Evolutionary conservation across 148 eudicot species (phyloP).

Genomic region (Amaranthus cruentus): DNA sequence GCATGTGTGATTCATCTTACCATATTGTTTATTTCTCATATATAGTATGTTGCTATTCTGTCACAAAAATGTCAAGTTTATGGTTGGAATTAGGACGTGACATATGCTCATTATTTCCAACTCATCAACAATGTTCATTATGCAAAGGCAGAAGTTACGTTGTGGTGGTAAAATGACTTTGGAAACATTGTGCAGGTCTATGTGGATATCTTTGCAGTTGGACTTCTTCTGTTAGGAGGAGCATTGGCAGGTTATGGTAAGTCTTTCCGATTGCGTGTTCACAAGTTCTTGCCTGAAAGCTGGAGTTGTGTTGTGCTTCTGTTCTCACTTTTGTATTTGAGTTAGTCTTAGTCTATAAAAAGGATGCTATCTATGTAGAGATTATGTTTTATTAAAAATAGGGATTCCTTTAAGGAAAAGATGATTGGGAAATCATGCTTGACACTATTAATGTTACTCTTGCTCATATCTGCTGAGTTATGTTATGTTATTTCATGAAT

Average conservation of each 20-base stretch:
- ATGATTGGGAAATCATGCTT: background rate
- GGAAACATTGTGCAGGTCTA: constrained; percentile 59
- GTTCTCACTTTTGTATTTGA: constrained; percentile 1
- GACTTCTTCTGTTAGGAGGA: constrained; percentile 63
- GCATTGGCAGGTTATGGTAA: constrained; percentile 92
- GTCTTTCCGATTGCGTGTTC: constrained; percentile 18
- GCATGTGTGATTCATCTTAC: background rate
- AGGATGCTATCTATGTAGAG: background rate
- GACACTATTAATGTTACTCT: background rate
- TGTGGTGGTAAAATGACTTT: constrained; percentile 7
- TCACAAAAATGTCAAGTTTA: background rate
- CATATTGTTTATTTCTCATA: background rate
- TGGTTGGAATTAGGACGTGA: background rate
- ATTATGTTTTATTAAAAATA: background rate
- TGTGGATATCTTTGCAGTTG: constrained; percentile 59
- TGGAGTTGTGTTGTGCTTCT: background rate
- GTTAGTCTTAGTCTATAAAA: background rate
- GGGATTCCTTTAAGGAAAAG: background rate
- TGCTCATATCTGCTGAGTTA: background rate
- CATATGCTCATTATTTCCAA: background rate
- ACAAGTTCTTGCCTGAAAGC: background rate
- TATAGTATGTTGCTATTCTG: no score
- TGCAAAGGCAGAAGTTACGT: constrained; percentile 1
- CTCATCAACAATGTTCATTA: background rate
- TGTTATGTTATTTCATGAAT: background rate